Conservation (phyloP, 1,139 yeast genomes). For the Nakaseomyces kungkrabaensis region DNA sequence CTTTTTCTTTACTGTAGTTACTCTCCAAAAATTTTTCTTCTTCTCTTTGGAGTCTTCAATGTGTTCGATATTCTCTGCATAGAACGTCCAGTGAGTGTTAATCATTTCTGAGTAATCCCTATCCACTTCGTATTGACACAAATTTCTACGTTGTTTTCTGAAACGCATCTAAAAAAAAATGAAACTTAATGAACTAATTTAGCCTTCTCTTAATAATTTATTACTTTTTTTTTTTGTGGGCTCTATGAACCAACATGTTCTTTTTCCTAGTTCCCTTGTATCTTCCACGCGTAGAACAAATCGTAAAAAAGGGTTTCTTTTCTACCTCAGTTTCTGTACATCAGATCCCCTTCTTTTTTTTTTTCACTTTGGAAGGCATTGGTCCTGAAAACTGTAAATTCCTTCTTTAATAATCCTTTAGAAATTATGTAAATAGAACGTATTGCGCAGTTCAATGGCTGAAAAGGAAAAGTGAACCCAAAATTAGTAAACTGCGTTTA, state of each 20-base stretch:
- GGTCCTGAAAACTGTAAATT: not conserved
- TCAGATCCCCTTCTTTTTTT: not conserved
- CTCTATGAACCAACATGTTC: too few relatives aligned
- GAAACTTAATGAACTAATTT: not conserved
- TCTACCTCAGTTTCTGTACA: too few relatives aligned
- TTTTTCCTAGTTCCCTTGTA: too few relatives aligned
- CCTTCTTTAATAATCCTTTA: not conserved
- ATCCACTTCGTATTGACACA: not conserved
- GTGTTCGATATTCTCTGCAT: not conserved
- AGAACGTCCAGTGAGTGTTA: not conserved
- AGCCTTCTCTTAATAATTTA: too few relatives aligned
- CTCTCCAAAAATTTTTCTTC: too few relatives aligned
- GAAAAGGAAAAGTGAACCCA: not conserved
- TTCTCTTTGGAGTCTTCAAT: not conserved
- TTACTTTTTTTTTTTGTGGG: too few relatives aligned
- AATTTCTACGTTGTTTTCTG: not conserved
- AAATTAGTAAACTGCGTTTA: not conserved
- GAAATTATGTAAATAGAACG: not conserved
- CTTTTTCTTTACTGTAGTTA: not conserved
- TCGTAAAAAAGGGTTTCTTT: too few relatives aligned
- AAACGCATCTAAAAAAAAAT: not conserved
- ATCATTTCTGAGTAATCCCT: not conserved
- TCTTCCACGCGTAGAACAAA: too few relatives aligned
- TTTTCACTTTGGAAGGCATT: too few relatives aligned
- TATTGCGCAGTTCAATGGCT: not conserved